These are phyloP conservation scores for Physcomitrellopsis africana DNA, from an alignment of 225 moss, liverwort and hornwort species.

Conservation along the genomic window DNA sequence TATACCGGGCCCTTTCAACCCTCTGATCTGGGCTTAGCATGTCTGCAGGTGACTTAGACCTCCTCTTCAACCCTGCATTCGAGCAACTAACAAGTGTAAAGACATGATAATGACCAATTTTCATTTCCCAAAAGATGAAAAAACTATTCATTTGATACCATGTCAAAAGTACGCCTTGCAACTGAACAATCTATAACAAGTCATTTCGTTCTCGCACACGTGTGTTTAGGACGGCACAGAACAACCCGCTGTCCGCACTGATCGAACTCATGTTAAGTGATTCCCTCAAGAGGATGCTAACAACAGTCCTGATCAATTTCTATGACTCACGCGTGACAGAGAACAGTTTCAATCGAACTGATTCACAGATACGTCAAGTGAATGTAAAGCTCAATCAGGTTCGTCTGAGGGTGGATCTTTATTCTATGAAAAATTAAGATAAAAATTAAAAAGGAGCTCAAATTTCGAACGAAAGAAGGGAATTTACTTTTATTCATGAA, in stretches of 20 bases:
- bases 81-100: conserved; percentile 59
- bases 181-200: background rate
- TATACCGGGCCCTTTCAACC: conserved; percentile 42
- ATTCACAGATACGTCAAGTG: conserved; percentile 4
- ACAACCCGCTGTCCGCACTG: conserved; percentile 24
- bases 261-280: conserved; percentile 15
- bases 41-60: conserved; percentile 47
- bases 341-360: conserved; percentile 22
- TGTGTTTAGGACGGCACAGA: background rate
- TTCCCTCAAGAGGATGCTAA: background rate
- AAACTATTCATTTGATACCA: background rate
- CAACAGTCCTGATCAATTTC: too few relatives aligned
- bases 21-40: conserved; percentile 56
- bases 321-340: background rate
- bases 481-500: conserved; percentile 62
- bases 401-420: background rate
- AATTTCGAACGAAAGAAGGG: conserved; percentile 36
- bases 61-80: conserved; percentile 66
- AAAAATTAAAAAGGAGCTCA: conserved; percentile 33
- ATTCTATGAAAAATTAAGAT: too few relatives aligned
- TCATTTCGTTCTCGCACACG: background rate
- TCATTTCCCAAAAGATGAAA: conserved; percentile 14
- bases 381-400: conserved; percentile 20
- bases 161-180: background rate
- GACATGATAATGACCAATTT: conserved; percentile 34